These are phyloP conservation scores for Penicillium canescens DNA, from an alignment of 495 filamentous ascomycete species.

Conservation along the genomic window DNA sequence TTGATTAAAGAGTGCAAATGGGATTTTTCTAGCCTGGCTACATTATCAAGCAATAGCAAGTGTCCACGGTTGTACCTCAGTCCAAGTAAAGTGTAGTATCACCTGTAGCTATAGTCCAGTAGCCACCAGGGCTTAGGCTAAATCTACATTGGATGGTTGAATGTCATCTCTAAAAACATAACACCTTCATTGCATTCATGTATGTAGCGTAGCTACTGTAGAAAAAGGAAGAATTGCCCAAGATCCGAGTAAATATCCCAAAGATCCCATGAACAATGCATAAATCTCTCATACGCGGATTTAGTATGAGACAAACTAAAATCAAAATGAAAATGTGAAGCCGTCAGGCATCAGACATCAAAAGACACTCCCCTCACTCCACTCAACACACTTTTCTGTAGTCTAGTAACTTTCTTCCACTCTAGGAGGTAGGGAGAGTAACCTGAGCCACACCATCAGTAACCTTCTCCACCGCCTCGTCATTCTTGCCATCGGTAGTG, in stretches of 20 bases:
- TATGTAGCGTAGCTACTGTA: background rate
- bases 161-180: background rate
- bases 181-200: conserved; percentile 6
- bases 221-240: background rate
- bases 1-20: conserved; percentile 22
- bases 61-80: no score
- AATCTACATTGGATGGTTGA: background rate
- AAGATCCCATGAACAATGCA: no score
- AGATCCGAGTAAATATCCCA: no score
- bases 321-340: no score
- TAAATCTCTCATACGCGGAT: no score
- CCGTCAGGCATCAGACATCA: no score
- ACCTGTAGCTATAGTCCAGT: background rate
- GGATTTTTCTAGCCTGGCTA: conserved; percentile 12
- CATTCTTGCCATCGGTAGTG: conserved; percentile 22
- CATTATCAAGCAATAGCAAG: background rate
- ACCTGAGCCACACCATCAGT: conserved; percentile 44
- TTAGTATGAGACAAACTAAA: no score
- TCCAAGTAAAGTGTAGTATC: no score
- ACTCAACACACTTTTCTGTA: conserved; percentile 4
- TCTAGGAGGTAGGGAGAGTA: conserved; percentile 39
- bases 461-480: conserved; percentile 40
- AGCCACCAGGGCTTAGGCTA: no score
- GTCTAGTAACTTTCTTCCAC: background rate
- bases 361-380: no score